Evolutionary conservation across 176 grass and related monocot genomes (phyloP).

Genomic region (Dendrocalamus sinicus): DNA sequence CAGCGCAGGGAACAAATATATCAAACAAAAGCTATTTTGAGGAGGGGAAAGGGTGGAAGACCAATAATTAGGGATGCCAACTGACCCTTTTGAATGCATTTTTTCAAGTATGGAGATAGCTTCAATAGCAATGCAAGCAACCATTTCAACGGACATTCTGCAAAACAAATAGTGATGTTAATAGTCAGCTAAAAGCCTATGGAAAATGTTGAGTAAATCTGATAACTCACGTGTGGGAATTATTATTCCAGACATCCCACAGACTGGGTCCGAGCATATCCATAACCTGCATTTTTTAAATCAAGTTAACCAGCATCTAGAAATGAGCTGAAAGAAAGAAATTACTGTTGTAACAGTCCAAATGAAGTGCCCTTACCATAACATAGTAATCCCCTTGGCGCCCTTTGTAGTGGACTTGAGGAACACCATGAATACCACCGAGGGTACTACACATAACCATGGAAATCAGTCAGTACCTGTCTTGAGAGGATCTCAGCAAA

Average conservation of each 20-base stretch:
- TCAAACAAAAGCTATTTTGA: slow-evolving; percentile 7
- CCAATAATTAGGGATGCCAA: slow-evolving; percentile 22
- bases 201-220: slow-evolving; percentile 23
- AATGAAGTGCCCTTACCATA: slow-evolving; percentile 67
- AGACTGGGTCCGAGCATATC: slow-evolving; percentile 98
- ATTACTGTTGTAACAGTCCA: not conserved
- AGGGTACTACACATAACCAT: slow-evolving; percentile 60
- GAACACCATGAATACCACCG: slow-evolving; percentile 88
- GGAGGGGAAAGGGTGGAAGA: slow-evolving; percentile 23
- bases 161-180: slow-evolving; percentile 24
- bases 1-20: slow-evolving; percentile 22
- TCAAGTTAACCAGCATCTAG: slow-evolving; percentile 37
- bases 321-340: slow-evolving; percentile 35
- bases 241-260: slow-evolving; percentile 96
- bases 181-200: slow-evolving; percentile 37
- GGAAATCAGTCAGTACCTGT: slow-evolving; percentile 22
- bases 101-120: slow-evolving; percentile 97
- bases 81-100: slow-evolving; percentile 97
- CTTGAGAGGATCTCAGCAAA: slow-evolving; percentile 29
- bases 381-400: slow-evolving; percentile 94
- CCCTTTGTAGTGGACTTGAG: slow-evolving; percentile 93
- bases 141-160: slow-evolving; percentile 99
- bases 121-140: slow-evolving; percentile 97
- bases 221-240: slow-evolving; percentile 79
- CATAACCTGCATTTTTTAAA: slow-evolving; percentile 82